Base-by-base conservation (phyloP, 2,329 filamentous ascomycete species). In the Cordyceps fumosorosea region DNA sequence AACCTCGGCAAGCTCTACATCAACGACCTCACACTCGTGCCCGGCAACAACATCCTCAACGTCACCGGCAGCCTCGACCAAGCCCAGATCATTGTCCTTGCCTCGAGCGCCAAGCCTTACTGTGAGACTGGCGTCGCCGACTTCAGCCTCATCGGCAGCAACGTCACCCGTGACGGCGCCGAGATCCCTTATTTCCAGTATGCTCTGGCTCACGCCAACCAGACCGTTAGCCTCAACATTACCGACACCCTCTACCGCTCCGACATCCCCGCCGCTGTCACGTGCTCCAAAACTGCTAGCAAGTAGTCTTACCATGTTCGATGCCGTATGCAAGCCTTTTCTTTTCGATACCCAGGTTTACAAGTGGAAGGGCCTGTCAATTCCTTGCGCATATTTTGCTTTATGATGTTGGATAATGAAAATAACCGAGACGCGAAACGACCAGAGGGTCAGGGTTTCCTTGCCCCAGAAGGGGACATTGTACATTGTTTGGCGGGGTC, bases 1-100 rank as follows among this genome's bases (percentile, higher is more conserved):
- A 65, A 75, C 1, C 77, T 89, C 64, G 88, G 87, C 58, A 80
- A 74, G 47, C 74, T 84, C 8, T 81, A 78, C 64, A 79, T 90
- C 64, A 75, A 83, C 65, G 78, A 88, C 73, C 75, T 90, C 51
- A 65, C 80, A 20, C 79, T 90, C 53, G 70, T 67, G 40, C 87
- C 86, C 3, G 88, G 87, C 62, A 70, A 76, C 67, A 88, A 89
- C 74, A 74, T 72, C 18, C 80, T 82, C 67, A 69, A 76, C 52
- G 80, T 89, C 71, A 80, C 78, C 62, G 81, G 83, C 66, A 79
- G 71, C 63, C 79, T 87, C 67, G 69, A 82, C 59, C 80, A 87
- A 67, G 65, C 70, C 6, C 66, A 75, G 5, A 74, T 88, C 55
- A 69, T 88, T 32, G 59, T 66, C 37, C 66, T 71, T 2, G 74